These are phyloP conservation scores for Fusarium praegraminearum DNA, from an alignment of 2,329 filamentous ascomycete species.

Conservation along the genomic window DNA sequence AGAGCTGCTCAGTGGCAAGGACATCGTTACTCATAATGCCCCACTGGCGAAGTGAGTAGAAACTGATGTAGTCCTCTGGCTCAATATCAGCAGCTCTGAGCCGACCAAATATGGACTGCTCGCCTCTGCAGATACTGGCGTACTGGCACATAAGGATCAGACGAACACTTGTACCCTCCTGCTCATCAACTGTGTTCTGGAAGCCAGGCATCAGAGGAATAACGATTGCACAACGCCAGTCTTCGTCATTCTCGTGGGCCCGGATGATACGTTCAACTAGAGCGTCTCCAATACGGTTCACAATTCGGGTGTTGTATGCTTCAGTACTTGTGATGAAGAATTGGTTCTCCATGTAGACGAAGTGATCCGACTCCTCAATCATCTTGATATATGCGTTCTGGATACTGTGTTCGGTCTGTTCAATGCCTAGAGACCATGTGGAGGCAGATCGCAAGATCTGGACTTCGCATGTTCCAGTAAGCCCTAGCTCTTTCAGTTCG, in stretches of 20 bases:
- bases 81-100: constrained; percentile 84
- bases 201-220: constrained; percentile 99
- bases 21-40: constrained; percentile 87
- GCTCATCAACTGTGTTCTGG: constrained; percentile 93
- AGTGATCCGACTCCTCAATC: constrained; percentile 95
- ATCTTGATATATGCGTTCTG: constrained; percentile 95
- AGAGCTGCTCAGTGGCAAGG: constrained; percentile 93
- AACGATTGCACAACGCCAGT: constrained; percentile 90
- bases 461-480: constrained; percentile 95
- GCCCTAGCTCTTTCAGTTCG: constrained; percentile 87
- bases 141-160: constrained; percentile 98
- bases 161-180: constrained; percentile 93
- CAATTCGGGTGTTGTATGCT: constrained; percentile 86
- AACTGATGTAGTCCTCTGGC: constrained; percentile 94
- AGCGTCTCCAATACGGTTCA: constrained; percentile 94
- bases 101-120: constrained; percentile 90
- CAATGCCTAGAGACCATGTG: constrained; percentile 91
- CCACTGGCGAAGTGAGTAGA: constrained; percentile 93
- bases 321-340: constrained; percentile 97
- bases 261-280: constrained; percentile 91
- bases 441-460: constrained; percentile 93
- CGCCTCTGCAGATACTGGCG: constrained; percentile 93
- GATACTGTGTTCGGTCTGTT: constrained; percentile 91
- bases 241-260: constrained; percentile 84
- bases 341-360: constrained; percentile 98